A percentile compares a stretch with the other conserved stretches of the same genome.
phyloP scores from a whole-genome alignment of 2,329 filamentous ascomycete species.

The Cadophora gregata region DNA sequence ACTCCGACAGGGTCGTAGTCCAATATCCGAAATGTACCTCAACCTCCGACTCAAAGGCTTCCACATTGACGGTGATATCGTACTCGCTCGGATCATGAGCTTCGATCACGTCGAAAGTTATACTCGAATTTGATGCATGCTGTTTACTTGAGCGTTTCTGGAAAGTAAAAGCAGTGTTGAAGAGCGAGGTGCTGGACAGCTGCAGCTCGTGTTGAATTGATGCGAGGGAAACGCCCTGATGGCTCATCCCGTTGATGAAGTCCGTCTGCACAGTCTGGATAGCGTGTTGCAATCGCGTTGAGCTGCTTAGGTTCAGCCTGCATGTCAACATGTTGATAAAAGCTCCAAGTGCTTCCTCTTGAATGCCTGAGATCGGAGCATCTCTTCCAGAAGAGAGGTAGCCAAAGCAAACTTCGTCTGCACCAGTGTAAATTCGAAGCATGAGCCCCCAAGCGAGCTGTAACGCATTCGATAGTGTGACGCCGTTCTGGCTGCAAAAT shows the following conservation, averaged over 20 bases:
- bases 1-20: constrained; percentile 15
- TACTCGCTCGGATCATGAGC: constrained; percentile 49
- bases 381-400: constrained; percentile 51
- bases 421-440: constrained; percentile 47
- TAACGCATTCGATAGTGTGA: constrained; percentile 32
- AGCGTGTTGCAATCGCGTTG: constrained; percentile 3
- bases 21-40: constrained; percentile 48
- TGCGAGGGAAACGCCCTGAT: not conserved
- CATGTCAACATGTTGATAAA: constrained; percentile 49
- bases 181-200: constrained; percentile 45
- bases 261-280: constrained; percentile 3
- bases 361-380: constrained; percentile 47
- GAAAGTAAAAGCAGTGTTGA: constrained; percentile 51
- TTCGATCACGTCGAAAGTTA: constrained; percentile 38
- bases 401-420: constrained; percentile 50
- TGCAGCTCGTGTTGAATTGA: constrained; percentile 45
- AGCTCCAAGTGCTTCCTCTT: constrained; percentile 39
- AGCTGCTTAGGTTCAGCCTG: constrained; percentile 27
- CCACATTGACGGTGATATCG: constrained; percentile 48
- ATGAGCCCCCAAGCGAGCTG: constrained; percentile 49
- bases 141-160: constrained; percentile 41
- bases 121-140: not conserved
- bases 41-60: constrained; percentile 46
- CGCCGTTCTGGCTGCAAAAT: not conserved
- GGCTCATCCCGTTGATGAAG: not conserved